Evolutionary conservation across 768 basidiomycete genomes (phyloP), one percentile per base, ranked within the genome.

Genomic region (Termitomyces sp.): DNA sequence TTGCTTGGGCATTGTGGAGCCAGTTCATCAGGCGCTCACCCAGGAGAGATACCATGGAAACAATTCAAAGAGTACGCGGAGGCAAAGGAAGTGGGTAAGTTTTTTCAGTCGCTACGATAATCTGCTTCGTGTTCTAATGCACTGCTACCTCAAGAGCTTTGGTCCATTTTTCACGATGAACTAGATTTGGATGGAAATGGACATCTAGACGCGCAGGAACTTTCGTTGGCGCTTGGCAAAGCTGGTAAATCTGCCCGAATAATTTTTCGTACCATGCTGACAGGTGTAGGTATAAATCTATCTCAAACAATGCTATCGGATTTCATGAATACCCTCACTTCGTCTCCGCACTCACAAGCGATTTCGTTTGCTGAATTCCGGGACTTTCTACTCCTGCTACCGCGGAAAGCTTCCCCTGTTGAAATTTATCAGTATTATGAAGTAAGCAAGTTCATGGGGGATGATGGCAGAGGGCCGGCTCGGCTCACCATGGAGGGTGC

Each of bases 131-230:
- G 54, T 43, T 72, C 61, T 65, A 17, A 55, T 38, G 42, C 3
- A 52, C 14, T 49, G 57, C 60, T 5, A 6, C 40, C 36, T 43
- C 12, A 34, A 93, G 94, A 96, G 73, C 79, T 97, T 25, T 97
- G 96, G 96, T 79, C 84, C 55, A 87, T 95, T 59, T 97, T 97
- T 74, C 92, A 92, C 65, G 82, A 94, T 69, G 91, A 95, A 67
- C 82, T 97, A 53, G 96, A 96, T 76, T 78, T 94, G 63, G 94
- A 97, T 69, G 84, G 90, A 32, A 92, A 97, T 73, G 94, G 93
- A 8, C 84, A 83, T 59, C 72, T 97, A 36, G 93, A 95, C 68
- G 77, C 82, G 32, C 66, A 71, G 34, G 79, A 81, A 61, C 72
- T 80, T 37, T 66, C 71, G 38, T 61, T 69, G 32, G 78, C 79